Percentiles rank a stretch among this genome's conserved stretches.
These are phyloP conservation scores for Vigna trinervia DNA, from an alignment of 306 rosid genomes.

Conservation along the genomic window DNA sequence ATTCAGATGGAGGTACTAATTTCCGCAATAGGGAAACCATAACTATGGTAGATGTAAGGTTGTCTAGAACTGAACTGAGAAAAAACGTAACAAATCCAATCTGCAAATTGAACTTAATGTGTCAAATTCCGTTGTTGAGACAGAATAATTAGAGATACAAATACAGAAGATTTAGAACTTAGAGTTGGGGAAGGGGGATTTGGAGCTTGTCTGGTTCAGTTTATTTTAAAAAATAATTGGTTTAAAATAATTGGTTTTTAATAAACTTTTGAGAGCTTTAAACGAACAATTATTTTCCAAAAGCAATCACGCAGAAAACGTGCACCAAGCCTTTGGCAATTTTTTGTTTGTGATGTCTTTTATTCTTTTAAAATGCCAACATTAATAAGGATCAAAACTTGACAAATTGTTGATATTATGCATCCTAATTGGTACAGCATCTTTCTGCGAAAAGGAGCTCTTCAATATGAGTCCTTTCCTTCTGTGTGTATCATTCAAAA, in stretches of 20 bases:
- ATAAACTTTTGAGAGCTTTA: neutral
- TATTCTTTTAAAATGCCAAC: neutral
- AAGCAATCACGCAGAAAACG: neutral
- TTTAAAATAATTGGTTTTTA: neutral
- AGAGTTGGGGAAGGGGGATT: neutral
- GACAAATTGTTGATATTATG: neutral
- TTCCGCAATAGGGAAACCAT: slow-evolving; percentile 94
- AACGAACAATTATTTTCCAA: neutral
- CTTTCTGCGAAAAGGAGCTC: slow-evolving; percentile 2
- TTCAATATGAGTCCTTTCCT: slow-evolving; percentile 17
- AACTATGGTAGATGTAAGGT: slow-evolving; percentile 92
- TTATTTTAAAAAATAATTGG: neutral
- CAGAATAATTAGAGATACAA: slow-evolving; percentile 12
- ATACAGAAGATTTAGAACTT: slow-evolving; percentile 21
- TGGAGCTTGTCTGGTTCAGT: neutral
- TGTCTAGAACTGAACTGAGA: slow-evolving; percentile 90
- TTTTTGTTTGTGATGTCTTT: slow-evolving; percentile 26
- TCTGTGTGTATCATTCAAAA: slow-evolving; percentile 8
- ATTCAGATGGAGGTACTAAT: slow-evolving; percentile 90
- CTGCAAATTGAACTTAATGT: slow-evolving; percentile 57
- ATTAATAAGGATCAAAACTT: neutral
- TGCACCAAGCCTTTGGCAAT: neutral
- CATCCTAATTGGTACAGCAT: neutral
- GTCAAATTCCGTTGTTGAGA: slow-evolving; percentile 36
- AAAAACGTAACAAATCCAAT: slow-evolving; percentile 86